phyloP scores from a whole-genome alignment of 2,329 filamentous ascomycete species.

The Ophiocordyceps camponoti-saundersi region DNA sequence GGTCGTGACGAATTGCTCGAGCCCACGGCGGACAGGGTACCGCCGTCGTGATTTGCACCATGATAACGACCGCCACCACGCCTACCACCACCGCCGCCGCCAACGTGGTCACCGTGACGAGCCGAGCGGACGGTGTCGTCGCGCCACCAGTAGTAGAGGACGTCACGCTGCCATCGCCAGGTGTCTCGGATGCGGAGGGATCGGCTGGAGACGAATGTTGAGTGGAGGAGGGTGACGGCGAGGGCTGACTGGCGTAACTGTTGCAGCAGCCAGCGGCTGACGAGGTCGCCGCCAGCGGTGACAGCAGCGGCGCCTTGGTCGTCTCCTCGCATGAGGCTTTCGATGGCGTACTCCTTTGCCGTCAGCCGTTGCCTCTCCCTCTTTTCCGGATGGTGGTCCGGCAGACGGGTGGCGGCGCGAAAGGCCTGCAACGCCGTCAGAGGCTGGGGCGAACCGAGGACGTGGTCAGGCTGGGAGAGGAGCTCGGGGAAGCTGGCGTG shows the following conservation, averaged over 20 bases:
- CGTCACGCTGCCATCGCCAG: conserved; percentile 19
- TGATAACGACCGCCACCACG: conserved; percentile 1
- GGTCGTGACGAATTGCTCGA: conserved; percentile 10
- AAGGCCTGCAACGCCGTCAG: conserved; percentile 24
- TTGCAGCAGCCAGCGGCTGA: conserved; percentile 35
- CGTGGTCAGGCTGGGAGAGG: conserved; percentile 29
- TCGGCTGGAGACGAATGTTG: conserved; percentile 11
- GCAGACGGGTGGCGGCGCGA: conserved; percentile 18
- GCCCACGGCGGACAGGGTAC: conserved; percentile 1
- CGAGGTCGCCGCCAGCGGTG: conserved; percentile 27
- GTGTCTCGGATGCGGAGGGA: conserved; percentile 15
- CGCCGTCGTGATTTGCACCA: conserved; percentile 6
- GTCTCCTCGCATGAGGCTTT: conserved; percentile 20
- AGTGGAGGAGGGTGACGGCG: conserved; percentile 25
- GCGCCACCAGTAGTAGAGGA: conserved; percentile 20
- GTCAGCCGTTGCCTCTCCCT: conserved; percentile 19
- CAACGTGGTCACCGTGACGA: not conserved
- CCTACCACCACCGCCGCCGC: no score
- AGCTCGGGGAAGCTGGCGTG: conserved; percentile 26
- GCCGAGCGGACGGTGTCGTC: conserved; percentile 8
- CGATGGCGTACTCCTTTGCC: conserved; percentile 30
- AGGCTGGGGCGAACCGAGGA: conserved; percentile 19
- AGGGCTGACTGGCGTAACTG: conserved; percentile 28
- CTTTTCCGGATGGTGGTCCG: conserved; percentile 16
- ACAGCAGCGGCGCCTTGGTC: conserved; percentile 21